Percentiles rank a stretch among this genome's conserved stretches.
phyloP scores from a whole-genome alignment of 2,329 filamentous ascomycete species.

The Ceratocystis papillata region DNA sequence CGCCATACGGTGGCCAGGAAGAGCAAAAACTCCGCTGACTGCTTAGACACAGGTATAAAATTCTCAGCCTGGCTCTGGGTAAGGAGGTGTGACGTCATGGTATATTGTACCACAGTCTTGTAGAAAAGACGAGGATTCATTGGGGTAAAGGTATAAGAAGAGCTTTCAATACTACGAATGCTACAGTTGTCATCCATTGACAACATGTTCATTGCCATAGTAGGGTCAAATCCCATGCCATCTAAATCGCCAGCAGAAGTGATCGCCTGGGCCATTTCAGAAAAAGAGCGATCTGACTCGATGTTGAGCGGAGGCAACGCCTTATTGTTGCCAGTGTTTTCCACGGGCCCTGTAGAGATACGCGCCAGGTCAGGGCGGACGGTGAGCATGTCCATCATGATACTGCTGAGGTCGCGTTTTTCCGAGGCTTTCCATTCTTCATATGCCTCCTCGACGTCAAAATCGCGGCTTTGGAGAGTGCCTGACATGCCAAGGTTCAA shows the following conservation, averaged over 20 bases:
- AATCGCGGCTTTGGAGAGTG: slow-evolving; percentile 73
- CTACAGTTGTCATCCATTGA: slow-evolving; percentile 46
- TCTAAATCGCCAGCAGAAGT: slow-evolving; percentile 37
- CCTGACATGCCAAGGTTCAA: slow-evolving; percentile 68
- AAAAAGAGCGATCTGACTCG: slow-evolving; percentile 41
- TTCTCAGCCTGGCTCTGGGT: slow-evolving; percentile 40
- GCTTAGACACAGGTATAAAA: slow-evolving; percentile 54
- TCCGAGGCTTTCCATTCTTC: slow-evolving; percentile 88
- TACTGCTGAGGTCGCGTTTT: slow-evolving; percentile 72
- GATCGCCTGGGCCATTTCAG: slow-evolving; percentile 43
- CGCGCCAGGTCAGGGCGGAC: slow-evolving; percentile 78
- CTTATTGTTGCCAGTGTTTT: slow-evolving; percentile 34
- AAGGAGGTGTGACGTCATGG: slow-evolving; percentile 50
- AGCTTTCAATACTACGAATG: slow-evolving; percentile 47
- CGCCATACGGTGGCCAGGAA: slow-evolving; percentile 85
- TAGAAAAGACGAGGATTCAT: slow-evolving; percentile 73
- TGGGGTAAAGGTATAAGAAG: slow-evolving; percentile 81
- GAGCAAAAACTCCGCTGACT: slow-evolving; percentile 70
- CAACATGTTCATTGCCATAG: slow-evolving; percentile 49
- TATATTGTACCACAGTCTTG: slow-evolving; percentile 67
- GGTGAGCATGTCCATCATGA: slow-evolving; percentile 85
- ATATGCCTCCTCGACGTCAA: slow-evolving; percentile 80
- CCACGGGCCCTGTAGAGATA: slow-evolving; percentile 50
- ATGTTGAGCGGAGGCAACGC: slow-evolving; percentile 32
- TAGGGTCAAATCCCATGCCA: slow-evolving; percentile 24